Percentiles rank a stretch among this genome's conserved stretches.
phyloP scores from a whole-genome alignment of 2,329 filamentous ascomycete species.

The Hypomyces rosellus region DNA sequence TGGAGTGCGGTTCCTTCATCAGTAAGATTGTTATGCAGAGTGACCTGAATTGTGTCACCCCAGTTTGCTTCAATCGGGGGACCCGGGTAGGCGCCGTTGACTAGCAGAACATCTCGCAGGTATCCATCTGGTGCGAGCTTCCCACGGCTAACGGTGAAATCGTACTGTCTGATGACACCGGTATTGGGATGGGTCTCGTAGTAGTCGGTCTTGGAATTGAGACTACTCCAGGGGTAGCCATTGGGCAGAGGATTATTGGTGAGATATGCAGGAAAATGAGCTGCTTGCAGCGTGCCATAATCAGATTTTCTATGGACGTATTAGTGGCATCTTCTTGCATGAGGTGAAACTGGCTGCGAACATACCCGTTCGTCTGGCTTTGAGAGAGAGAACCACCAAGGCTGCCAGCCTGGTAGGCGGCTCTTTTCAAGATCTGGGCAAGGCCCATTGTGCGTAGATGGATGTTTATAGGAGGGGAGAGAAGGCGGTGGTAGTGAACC shows the following conservation, averaged over 20 bases:
- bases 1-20: conserved; percentile 45
- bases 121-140: conserved; percentile 52
- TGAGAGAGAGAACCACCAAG: conserved; percentile 23
- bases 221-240: conserved; percentile 47
- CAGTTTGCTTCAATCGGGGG: conserved; percentile 59
- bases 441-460: background rate
- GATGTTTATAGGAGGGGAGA: background rate
- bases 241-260: conserved; percentile 43
- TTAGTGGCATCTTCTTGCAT: background rate
- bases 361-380: conserved; percentile 34
- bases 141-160: conserved; percentile 46
- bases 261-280: conserved; percentile 37
- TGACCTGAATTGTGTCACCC: conserved; percentile 58
- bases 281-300: conserved; percentile 33
- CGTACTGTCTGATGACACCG: conserved; percentile 48
- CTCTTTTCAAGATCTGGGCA: background rate
- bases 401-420: background rate
- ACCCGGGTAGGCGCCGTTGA: conserved; percentile 62
- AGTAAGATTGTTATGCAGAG: conserved; percentile 62
- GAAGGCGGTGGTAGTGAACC: background rate
- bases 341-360: background rate
- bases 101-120: conserved; percentile 45
- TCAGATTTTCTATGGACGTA: conserved; percentile 27
- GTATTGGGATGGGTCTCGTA: conserved; percentile 44
- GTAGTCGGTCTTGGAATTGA: conserved; percentile 42